Evolutionary conservation across 176 grass and related monocot species (phyloP).

Genomic region (Secale cereale): DNA sequence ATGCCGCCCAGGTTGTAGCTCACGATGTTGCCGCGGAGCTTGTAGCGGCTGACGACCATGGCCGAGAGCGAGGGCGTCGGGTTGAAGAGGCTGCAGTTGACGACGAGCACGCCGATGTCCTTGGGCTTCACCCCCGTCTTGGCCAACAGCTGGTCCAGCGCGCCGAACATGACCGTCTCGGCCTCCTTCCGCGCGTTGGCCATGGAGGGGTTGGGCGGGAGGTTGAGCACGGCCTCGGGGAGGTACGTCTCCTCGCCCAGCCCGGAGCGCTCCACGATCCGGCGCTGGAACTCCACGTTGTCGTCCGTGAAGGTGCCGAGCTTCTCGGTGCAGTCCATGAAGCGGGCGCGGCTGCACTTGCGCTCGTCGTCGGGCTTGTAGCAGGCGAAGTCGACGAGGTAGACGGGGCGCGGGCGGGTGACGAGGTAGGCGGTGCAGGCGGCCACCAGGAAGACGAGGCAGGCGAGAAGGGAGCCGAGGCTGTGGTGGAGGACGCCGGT

Average conservation of each 20-base stretch:
- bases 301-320: constrained; percentile 46
- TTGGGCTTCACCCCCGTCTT: constrained; percentile 40
- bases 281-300: constrained; percentile 67
- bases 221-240: constrained; percentile 43
- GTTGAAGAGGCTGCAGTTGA: constrained; percentile 62
- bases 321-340: constrained; percentile 47
- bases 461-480: constrained; percentile 31
- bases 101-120: constrained; percentile 45
- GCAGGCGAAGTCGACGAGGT: constrained; percentile 69
- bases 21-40: constrained; percentile 35
- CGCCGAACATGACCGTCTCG: constrained; percentile 57
- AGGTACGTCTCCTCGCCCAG: constrained; percentile 60
- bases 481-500: constrained; percentile 36
- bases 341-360: constrained; percentile 38
- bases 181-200: constrained; percentile 39
- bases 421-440: constrained; percentile 41
- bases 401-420: constrained; percentile 51
- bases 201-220: constrained; percentile 49
- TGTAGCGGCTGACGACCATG: constrained; percentile 51
- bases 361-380: constrained; percentile 54
- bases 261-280: constrained; percentile 52
- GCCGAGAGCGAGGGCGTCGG: constrained; percentile 53
- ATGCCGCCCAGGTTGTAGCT: constrained; percentile 65
- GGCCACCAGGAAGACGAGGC: constrained; percentile 39
- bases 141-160: constrained; percentile 47